Evolutionary conservation across 2,329 filamentous ascomycete species (phyloP), one percentile per base, ranked within the genome.

Genomic region (Fusarium floridanum): DNA sequence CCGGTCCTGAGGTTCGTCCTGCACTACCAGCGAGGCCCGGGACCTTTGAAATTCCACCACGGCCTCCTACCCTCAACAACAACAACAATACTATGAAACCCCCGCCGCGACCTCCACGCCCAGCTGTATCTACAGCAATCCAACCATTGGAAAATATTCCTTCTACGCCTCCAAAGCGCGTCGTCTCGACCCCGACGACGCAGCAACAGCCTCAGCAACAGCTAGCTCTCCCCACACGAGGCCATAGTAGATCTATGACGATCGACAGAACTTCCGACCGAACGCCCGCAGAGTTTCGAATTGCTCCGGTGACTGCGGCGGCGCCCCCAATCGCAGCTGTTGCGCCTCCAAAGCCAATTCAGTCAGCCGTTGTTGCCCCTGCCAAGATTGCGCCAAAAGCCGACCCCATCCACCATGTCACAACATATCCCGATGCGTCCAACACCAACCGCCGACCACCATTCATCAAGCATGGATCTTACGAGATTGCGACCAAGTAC

Each of bases 381-480:
- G 64, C 68, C 12, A 76, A 64, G 17, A 37, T 72, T 50, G 59
- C 78, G 27, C 59, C 82, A 20, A 77, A 81, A 29, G 64, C 81
- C 6, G 88, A 90, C 45, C 81, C 88, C 1, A 81, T 87, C 16
- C 86, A 90, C 12, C 82, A 85, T 60, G 85, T 85, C 22, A 89
- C 88, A 10, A 90, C 94, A 60, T 98, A 94, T 80, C 97, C 97
- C 0, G 95, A 99, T 82, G 87, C 93, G 2, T 94, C 95, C 2
- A 92, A 93, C 74, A 91, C 94, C 3, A 99, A 98, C 80, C 91
- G 97, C 60, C 90, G 95, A 59, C 93, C 94, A 17, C 97, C 97
- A 0, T 89, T 89, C 61, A 91, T 94, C 76, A 93, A 91, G 76
- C 88, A 91, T 48, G 92, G 93, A 0, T 89, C 90, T n/a, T 88